These are phyloP conservation scores for Bassia scoparia DNA, from an alignment of 148 eudicot species.

Conservation along the genomic window DNA sequence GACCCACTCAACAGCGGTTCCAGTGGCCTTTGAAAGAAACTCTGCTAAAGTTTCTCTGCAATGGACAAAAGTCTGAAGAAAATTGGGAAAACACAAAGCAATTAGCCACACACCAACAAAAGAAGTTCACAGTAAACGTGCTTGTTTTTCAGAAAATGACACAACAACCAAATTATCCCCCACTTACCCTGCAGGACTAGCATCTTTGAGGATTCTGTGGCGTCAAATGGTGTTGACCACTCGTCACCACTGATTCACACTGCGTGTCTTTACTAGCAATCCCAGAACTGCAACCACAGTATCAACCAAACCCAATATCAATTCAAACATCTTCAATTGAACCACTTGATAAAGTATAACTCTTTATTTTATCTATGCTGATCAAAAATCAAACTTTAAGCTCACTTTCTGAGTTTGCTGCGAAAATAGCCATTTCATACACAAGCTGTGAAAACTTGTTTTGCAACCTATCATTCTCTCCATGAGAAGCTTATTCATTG, in stretches of 20 bases:
- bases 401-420: conserved; percentile 69
- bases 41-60: conserved; percentile 99
- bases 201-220: conserved; percentile 96
- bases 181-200: conserved; percentile 99
- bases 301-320: conserved; percentile 7
- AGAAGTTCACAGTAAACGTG: conserved; percentile 29
- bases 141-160: conserved; percentile 41
- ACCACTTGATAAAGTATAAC: no score
- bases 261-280: conserved; percentile 82
- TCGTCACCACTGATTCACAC: conserved; percentile 97
- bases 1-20: conserved; percentile 99
- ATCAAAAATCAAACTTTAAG: conserved; percentile 1
- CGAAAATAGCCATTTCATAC: conserved; percentile 94
- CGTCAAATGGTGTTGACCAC: conserved; percentile 94
- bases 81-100: conserved; percentile 27
- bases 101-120: conserved; percentile 39
- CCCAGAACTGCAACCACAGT: conserved; percentile 45
- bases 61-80: conserved; percentile 90
- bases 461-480: conserved; percentile 93
- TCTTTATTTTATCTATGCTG: not conserved
- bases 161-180: conserved; percentile 43
- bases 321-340: no score
- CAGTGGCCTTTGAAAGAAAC: conserved; percentile 99
- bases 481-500: conserved; percentile 97
- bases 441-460: conserved; percentile 92